Conservation (phyloP, 129 eudicot species). For the Flaveria trinervia region DNA sequence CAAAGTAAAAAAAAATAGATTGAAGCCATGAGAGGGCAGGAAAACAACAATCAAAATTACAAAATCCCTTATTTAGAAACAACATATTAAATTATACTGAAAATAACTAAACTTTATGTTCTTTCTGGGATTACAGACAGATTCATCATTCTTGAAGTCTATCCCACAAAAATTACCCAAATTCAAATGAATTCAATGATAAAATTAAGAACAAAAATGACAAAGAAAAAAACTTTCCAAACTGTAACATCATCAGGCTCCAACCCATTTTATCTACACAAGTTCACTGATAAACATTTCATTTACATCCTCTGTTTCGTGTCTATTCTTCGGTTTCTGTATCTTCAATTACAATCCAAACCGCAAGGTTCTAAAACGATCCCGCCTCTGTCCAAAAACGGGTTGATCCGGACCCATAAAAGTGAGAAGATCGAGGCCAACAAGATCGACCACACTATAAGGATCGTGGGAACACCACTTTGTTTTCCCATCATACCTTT, state of each 20-base stretch:
- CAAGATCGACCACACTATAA: conserved; percentile 80
- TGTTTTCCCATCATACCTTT: conserved; percentile 91
- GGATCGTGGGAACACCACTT: conserved; percentile 59
- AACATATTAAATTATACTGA: conserved; percentile 41
- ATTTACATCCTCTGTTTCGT: background rate
- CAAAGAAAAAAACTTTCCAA: conserved; percentile 34
- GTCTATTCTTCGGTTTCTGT: conserved; percentile 9
- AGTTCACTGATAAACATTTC: conserved; percentile 38
- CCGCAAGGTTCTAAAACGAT: conserved; percentile 45
- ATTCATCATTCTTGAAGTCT: conserved; percentile 41
- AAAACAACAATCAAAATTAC: background rate
- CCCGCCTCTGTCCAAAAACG: conserved; percentile 61
- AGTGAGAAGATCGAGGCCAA: conserved; percentile 79
- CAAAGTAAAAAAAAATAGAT: background rate
- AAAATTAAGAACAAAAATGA: conserved; percentile 22
- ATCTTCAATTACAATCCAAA: conserved; percentile 28
- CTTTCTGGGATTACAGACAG: conserved; percentile 52
- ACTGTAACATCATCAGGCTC: conserved; percentile 34
- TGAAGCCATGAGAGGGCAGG: background rate
- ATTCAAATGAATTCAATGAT: conserved; percentile 47
- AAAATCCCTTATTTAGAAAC: conserved; percentile 41
- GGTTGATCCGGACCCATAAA: conserved; percentile 81
- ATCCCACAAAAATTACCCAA: conserved; percentile 53
- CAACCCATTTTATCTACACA: conserved; percentile 59
- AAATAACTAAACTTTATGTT: conserved; percentile 50